These are phyloP conservation scores for Ophiobolus disseminans DNA, from an alignment of 2,329 filamentous ascomycete genomes.

Conservation along the genomic window DNA sequence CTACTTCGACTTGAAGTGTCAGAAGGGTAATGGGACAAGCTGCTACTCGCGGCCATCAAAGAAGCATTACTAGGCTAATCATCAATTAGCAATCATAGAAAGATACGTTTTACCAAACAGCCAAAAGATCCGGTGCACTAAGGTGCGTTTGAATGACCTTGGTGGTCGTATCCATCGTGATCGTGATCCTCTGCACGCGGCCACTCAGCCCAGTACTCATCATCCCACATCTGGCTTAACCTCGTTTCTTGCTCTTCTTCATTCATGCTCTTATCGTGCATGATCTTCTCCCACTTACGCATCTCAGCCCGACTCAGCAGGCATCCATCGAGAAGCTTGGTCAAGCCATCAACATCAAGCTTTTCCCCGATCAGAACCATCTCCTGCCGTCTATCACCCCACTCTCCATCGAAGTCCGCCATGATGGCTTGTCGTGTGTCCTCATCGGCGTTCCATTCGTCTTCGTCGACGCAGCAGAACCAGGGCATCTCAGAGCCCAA, in stretches of 20 bases:
- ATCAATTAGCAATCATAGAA: too few species aligned
- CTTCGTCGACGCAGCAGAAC: constrained; percentile 66
- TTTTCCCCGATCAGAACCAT: constrained; percentile 76
- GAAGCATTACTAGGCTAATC: not conserved
- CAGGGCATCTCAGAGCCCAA: constrained; percentile 63
- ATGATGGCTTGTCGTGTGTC: constrained; percentile 58
- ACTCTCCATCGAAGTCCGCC: constrained; percentile 60
- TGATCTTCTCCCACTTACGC: constrained; percentile 49
- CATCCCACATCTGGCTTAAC: constrained; percentile 62
- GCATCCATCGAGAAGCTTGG: constrained; percentile 64
- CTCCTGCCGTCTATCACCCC: constrained; percentile 75
- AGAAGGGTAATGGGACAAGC: constrained; percentile 11
- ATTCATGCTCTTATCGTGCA: constrained; percentile 37
- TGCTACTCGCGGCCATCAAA: constrained; percentile 23
- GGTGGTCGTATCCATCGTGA: constrained; percentile 19
- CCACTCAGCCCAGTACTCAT: constrained; percentile 64
- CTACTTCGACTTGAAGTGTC: constrained; percentile 41
- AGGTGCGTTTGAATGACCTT: not conserved
- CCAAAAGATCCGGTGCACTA: too few species aligned
- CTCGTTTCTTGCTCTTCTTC: constrained; percentile 55
- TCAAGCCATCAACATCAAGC: constrained; percentile 62
- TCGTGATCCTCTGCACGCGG: constrained; percentile 47
- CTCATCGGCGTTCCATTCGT: constrained; percentile 58
- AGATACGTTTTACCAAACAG: too few species aligned
- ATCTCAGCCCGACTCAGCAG: constrained; percentile 67